phyloP scores from a whole-genome alignment of 2,329 filamentous ascomycete genomes.

The Ophiostoma triangulosporum region DNA sequence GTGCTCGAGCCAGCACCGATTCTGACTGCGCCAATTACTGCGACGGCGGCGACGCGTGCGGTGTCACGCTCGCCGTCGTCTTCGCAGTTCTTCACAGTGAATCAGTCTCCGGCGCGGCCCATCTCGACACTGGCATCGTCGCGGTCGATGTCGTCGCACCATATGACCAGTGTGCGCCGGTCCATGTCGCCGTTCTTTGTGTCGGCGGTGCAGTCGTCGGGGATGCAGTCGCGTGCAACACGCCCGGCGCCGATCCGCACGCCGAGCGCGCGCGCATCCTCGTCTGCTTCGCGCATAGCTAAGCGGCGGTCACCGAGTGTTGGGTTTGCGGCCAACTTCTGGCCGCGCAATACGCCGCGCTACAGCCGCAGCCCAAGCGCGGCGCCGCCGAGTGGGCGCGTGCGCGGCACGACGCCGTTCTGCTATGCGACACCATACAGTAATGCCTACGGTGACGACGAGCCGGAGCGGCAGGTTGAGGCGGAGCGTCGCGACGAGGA shows the following conservation, averaged over 20 bases:
- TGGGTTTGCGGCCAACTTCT: slow-evolving; percentile 14
- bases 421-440: slow-evolving; percentile 68
- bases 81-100: slow-evolving; percentile 22
- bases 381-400: slow-evolving; percentile 9
- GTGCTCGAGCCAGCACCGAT: neutral
- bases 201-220: neutral
- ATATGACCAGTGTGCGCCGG: neutral
- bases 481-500: neutral
- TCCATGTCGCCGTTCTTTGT: slow-evolving; percentile 12
- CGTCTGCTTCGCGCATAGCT: slow-evolving; percentile 8
- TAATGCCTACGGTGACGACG: slow-evolving; percentile 34
- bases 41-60: neutral
- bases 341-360: slow-evolving; percentile 38
- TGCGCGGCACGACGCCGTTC: slow-evolving; percentile 39
- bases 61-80: slow-evolving; percentile 2
- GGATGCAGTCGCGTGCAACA: neutral
- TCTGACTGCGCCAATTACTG: neutral
- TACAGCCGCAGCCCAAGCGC: slow-evolving; percentile 31
- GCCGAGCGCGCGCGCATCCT: slow-evolving; percentile 22
- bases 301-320: slow-evolving; percentile 37
- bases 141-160: neutral
- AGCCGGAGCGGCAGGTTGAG: slow-evolving; percentile 6
- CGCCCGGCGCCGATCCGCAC: slow-evolving; percentile 13
- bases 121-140: neutral
- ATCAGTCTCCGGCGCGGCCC: slow-evolving; percentile 23